phyloP scores from a whole-genome alignment of 805 yeast genomes.

The Metschnikowia borealis region DNA sequence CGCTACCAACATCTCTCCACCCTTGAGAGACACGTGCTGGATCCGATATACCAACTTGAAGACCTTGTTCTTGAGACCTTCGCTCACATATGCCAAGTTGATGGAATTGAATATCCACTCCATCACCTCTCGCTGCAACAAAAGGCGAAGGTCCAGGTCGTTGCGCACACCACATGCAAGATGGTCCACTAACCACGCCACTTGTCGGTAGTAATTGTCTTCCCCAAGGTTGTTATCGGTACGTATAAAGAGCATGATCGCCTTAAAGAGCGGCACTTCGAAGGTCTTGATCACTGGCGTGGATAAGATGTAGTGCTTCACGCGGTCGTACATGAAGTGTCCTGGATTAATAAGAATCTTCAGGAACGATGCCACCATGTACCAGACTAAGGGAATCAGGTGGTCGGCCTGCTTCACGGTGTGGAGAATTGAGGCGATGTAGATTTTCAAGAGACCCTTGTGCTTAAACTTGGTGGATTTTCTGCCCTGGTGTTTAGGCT shows the following conservation, averaged over 20 bases:
- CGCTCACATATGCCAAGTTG: constrained; percentile 26
- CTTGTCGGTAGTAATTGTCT: constrained; percentile 52
- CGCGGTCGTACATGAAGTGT: constrained; percentile 69
- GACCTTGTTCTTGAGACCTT: constrained; percentile 32
- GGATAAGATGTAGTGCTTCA: constrained; percentile 59
- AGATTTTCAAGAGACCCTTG: constrained; percentile 49
- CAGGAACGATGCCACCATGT: constrained; percentile 51
- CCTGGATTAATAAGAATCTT: constrained; percentile 64
- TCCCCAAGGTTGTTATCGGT: constrained; percentile 29
- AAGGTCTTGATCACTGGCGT: constrained; percentile 42
- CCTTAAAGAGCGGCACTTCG: constrained; percentile 45
- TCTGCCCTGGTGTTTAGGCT: constrained; percentile 28
- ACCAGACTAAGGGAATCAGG: constrained; percentile 35
- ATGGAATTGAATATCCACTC: constrained; percentile 63
- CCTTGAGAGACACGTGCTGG: constrained; percentile 48
- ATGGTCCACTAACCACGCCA: constrained; percentile 61
- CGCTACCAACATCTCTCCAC: constrained; percentile 55
- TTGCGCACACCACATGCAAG: constrained; percentile 46
- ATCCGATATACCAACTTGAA: constrained; percentile 43
- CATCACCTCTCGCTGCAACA: constrained; percentile 52
- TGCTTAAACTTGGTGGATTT: constrained; percentile 46
- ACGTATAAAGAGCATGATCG: constrained; percentile 28
- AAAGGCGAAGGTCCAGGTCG: constrained; percentile 47
- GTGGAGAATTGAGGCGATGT: constrained; percentile 44
- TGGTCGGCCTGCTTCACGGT: constrained; percentile 25